A percentile compares a stretch with the other conserved stretches of the same genome.
phyloP scores from a whole-genome alignment of 208 protist genomes.

The Acanthamoeba polyphaga region DNA sequence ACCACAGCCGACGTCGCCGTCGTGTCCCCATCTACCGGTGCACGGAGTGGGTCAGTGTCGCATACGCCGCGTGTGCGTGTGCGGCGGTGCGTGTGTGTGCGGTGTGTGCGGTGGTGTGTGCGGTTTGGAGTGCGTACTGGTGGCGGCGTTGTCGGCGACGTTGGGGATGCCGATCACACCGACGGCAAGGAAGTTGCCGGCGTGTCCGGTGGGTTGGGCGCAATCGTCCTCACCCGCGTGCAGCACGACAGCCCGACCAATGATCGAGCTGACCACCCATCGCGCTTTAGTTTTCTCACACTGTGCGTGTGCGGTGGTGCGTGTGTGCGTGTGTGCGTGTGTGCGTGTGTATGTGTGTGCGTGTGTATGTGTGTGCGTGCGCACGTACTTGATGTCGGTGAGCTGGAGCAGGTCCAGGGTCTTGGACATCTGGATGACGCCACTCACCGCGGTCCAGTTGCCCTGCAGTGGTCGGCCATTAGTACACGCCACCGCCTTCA shows the following conservation, averaged over 20 bases:
- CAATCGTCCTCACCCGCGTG: background rate
- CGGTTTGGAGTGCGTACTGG: background rate
- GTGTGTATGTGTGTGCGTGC: background rate
- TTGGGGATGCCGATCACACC: constrained; percentile 31
- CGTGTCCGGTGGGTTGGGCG: background rate
- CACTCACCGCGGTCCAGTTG: background rate
- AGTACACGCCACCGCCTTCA: background rate
- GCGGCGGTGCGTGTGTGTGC: background rate
- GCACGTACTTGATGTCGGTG: background rate
- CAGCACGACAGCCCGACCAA: constrained; percentile 11
- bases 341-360: background rate
- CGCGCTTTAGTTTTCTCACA: background rate
- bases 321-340: background rate
- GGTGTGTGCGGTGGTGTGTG: background rate
- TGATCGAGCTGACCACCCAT: constrained; percentile 2
- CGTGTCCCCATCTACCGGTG: background rate
- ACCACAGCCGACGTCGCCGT: background rate
- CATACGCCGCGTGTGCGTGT: background rate
- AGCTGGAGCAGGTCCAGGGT: constrained; percentile 14
- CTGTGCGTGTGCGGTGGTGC: background rate
- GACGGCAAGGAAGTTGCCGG: constrained; percentile 1
- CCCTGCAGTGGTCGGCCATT: background rate
- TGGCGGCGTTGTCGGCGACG: constrained; percentile 11
- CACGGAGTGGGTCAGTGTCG: background rate
- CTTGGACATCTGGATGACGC: background rate